Evolutionary conservation across 805 yeast species (phyloP).

Genomic region (Ogataea ramenticola): DNA sequence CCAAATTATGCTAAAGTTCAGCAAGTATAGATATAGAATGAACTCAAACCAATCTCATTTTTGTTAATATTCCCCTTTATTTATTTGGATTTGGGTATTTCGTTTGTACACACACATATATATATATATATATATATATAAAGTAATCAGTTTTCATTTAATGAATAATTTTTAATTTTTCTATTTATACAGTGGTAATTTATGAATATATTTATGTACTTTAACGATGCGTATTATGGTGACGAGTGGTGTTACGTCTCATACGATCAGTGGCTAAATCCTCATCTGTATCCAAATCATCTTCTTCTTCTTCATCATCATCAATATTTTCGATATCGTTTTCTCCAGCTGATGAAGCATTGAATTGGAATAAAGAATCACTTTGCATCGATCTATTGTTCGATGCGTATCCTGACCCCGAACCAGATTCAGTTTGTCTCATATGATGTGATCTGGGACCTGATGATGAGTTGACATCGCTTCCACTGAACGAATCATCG

Average conservation of each 20-base stretch:
- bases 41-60: too few relatives aligned
- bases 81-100: too few relatives aligned
- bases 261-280: slow-evolving; percentile 21
- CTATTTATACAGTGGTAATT: too few relatives aligned
- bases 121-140: too few relatives aligned
- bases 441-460: neutral
- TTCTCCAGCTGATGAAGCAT: too few relatives aligned
- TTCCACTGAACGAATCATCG: slow-evolving; percentile 8
- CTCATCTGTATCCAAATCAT: slow-evolving; percentile 14
- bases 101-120: too few relatives aligned
- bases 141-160: too few relatives aligned
- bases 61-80: too few relatives aligned
- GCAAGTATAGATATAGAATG: slow-evolving; percentile 41
- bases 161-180: too few relatives aligned
- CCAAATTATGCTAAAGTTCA: slow-evolving; percentile 97
- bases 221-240: too few relatives aligned
- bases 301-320: slow-evolving; percentile 13
- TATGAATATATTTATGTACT: too few relatives aligned
- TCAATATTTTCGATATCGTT: slow-evolving; percentile 29
- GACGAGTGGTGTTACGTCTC: too few relatives aligned
- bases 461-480: neutral
- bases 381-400: neutral
- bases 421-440: neutral
- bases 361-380: neutral
- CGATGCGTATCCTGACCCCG: neutral